These are phyloP conservation scores for Mucor plumbeus DNA, from an alignment of 371 early-diverging fungal genomes.

Conservation along the genomic window DNA sequence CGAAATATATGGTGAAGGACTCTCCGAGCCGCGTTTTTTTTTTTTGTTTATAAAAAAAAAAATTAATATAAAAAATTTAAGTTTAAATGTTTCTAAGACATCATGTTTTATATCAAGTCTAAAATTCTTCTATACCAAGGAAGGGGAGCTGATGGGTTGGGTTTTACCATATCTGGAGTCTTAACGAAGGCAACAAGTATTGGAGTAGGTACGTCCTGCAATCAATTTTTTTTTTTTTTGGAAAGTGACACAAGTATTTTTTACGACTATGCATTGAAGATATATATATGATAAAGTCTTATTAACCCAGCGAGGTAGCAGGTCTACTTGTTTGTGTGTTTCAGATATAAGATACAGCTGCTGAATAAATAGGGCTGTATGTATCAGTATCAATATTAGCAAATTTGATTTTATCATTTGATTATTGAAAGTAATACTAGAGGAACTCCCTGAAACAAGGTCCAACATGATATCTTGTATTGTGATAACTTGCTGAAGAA, in stretches of 20 bases:
- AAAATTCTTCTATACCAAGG: slow-evolving; percentile 8
- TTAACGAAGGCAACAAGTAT: slow-evolving; percentile 4
- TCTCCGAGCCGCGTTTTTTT: slow-evolving; percentile 8
- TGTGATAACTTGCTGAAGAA: background rate
- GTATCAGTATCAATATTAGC: background rate
- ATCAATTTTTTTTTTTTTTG: slow-evolving; percentile 14
- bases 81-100: background rate
- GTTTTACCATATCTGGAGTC: slow-evolving; percentile 6
- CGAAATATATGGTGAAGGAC: slow-evolving; percentile 4
- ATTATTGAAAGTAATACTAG: background rate
- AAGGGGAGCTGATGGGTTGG: slow-evolving; percentile 1
- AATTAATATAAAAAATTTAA: background rate
- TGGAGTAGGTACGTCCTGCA: slow-evolving; percentile 9
- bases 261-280: slow-evolving; percentile 15
- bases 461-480: background rate
- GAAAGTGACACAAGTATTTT: slow-evolving; percentile 15
- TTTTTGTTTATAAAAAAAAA: too few species aligned
- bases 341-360: slow-evolving; percentile 5
- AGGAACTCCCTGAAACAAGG: background rate
- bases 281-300: slow-evolving; percentile 14
- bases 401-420: background rate
- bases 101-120: slow-evolving; percentile 4
- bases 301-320: slow-evolving; percentile 8
- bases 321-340: slow-evolving; percentile 11
- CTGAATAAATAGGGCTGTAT: too few species aligned